Conservation (phyloP, 805 yeast species). For the Crinitomyces ghanaensis region DNA sequence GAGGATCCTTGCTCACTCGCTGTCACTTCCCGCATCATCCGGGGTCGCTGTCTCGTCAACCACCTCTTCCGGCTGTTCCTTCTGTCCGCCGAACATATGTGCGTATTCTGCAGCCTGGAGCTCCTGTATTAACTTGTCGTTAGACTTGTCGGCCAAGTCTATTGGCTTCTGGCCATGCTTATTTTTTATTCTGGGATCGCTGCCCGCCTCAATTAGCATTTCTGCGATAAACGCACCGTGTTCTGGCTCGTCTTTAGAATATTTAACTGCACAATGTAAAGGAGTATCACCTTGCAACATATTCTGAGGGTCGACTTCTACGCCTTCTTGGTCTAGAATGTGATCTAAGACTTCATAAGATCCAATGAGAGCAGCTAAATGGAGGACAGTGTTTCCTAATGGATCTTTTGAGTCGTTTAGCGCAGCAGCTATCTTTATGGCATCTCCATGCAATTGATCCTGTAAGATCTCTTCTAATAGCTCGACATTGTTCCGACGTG, state of each 20-base stretch:
- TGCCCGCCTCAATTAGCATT: slow-evolving; percentile 81
- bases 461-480: slow-evolving; percentile 47
- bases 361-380: slow-evolving; percentile 72
- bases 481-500: slow-evolving; percentile 80
- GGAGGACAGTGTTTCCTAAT: slow-evolving; percentile 70
- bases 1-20: slow-evolving; percentile 5
- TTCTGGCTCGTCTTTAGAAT: slow-evolving; percentile 69
- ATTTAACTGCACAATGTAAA: slow-evolving; percentile 72
- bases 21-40: slow-evolving; percentile 14
- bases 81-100: slow-evolving; percentile 17
- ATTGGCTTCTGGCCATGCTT: slow-evolving; percentile 61
- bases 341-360: slow-evolving; percentile 76
- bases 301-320: slow-evolving; percentile 76
- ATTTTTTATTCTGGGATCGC: slow-evolving; percentile 55
- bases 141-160: slow-evolving; percentile 47
- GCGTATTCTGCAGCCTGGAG: slow-evolving; percentile 83
- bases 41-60: slow-evolving; percentile 14
- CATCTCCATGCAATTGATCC: slow-evolving; percentile 38
- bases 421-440: slow-evolving; percentile 30
- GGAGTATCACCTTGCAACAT: slow-evolving; percentile 75
- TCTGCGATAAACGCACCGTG: slow-evolving; percentile 71
- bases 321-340: slow-evolving; percentile 77
- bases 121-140: slow-evolving; percentile 45
- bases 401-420: slow-evolving; percentile 67
- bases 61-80: slow-evolving; percentile 16